Conservation (phyloP, 306 rosid species). For the Quercus cerris region DNA sequence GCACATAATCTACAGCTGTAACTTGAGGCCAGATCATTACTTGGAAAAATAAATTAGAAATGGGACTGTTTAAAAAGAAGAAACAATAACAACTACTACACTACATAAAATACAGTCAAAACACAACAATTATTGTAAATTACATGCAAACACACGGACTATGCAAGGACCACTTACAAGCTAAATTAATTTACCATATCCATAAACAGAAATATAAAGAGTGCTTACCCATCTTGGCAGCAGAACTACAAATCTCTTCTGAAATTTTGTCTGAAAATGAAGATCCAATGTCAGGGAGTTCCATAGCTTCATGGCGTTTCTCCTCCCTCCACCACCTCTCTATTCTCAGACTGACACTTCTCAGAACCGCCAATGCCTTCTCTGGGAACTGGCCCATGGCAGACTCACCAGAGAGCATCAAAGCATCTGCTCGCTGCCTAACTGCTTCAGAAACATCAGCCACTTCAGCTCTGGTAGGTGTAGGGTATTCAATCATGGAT, state of each 20-base stretch:
- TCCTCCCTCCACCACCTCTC: slow-evolving; percentile 99
- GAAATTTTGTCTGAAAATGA: slow-evolving; percentile 79
- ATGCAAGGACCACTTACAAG: background rate
- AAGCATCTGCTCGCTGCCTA: slow-evolving; percentile 96
- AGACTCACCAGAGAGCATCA: slow-evolving; percentile 99
- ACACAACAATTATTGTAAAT: too few species aligned
- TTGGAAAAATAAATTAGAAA: too few species aligned
- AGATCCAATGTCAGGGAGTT: slow-evolving; percentile 68
- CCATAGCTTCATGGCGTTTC: slow-evolving; percentile 79
- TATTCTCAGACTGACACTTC: slow-evolving; percentile 95
- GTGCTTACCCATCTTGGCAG: slow-evolving; percentile 95
- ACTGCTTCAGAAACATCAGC: slow-evolving; percentile 99
- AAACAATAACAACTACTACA: too few species aligned
- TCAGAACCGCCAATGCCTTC: slow-evolving; percentile 86
- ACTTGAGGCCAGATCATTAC: too few species aligned
- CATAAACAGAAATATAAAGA: slow-evolving; percentile 16
- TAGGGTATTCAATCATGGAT: slow-evolving; percentile 98
- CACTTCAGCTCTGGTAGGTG: slow-evolving; percentile 98
- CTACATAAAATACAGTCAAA: too few species aligned
- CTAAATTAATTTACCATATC: background rate
- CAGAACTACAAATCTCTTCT: slow-evolving; percentile 92
- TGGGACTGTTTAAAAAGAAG: too few species aligned
- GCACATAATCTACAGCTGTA: too few species aligned
- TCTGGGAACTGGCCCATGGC: slow-evolving; percentile 99
- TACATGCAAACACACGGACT: background rate